phyloP scores from a whole-genome alignment of 192 early-diverging fungal genomes.

The Coemansia sp. region DNA sequence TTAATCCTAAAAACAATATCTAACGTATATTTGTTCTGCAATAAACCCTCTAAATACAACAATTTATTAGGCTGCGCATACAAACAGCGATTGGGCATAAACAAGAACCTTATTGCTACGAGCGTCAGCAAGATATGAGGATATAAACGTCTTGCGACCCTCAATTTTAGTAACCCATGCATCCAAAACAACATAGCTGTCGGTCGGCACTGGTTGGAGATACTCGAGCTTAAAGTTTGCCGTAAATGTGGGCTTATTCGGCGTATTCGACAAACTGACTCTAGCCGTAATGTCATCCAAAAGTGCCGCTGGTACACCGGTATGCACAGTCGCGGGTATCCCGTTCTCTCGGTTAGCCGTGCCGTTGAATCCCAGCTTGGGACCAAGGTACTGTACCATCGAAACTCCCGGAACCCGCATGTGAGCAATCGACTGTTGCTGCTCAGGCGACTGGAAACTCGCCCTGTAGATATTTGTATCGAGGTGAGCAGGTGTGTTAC shows the following conservation, averaged over 20 bases:
- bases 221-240: constrained; percentile 49
- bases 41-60: background rate
- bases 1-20: too few relatives aligned
- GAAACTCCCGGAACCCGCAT: constrained; percentile 27
- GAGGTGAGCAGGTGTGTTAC: constrained; percentile 19
- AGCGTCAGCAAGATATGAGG: constrained; percentile 30
- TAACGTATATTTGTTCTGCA: background rate
- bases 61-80: constrained; percentile 15
- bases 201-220: constrained; percentile 9
- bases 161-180: constrained; percentile 42
- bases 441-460: constrained; percentile 13
- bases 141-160: constrained; percentile 37
- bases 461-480: background rate
- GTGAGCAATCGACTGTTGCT: background rate
- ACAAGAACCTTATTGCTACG: constrained; percentile 20
- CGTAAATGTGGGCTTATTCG: constrained; percentile 32
- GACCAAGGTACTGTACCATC: constrained; percentile 34
- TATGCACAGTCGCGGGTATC: constrained; percentile 6
- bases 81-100: constrained; percentile 31
- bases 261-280: constrained; percentile 23
- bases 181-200: constrained; percentile 31
- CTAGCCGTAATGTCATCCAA: constrained; percentile 44
- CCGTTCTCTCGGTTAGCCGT: background rate
- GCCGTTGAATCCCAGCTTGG: constrained; percentile 16
- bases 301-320: constrained; percentile 28